phyloP scores from a whole-genome alignment of 495 filamentous ascomycete species.

The Peziza echinospora region DNA sequence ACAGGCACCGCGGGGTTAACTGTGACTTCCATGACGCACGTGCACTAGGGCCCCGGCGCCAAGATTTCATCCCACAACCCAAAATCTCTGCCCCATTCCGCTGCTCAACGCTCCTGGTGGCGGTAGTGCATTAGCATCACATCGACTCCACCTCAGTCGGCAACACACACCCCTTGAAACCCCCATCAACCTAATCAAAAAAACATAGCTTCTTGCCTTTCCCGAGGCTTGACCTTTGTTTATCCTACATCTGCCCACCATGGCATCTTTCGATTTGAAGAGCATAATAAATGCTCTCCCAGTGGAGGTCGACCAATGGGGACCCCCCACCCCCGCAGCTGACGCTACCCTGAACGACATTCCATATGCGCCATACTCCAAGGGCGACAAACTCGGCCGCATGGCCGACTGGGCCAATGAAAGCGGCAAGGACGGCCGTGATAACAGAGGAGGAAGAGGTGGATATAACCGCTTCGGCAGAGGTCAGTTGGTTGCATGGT shows the following conservation, averaged over 20 bases:
- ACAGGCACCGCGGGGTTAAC: no score
- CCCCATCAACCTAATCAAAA: no score
- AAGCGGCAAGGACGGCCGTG: constrained; percentile 50
- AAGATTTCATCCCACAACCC: not conserved
- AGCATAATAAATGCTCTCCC: constrained; percentile 33
- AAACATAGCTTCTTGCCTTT: no score
- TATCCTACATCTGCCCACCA: no score
- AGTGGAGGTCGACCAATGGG: constrained; percentile 53
- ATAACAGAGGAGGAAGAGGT: constrained; percentile 49
- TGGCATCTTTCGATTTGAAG: constrained; percentile 16
- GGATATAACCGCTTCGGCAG: constrained; percentile 82
- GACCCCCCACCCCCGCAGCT: constrained; percentile 44
- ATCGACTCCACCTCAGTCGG: not conserved
- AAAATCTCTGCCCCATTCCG: not conserved
- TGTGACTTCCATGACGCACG: no score
- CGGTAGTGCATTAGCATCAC: no score
- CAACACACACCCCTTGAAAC: no score
- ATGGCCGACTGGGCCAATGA: constrained; percentile 99
- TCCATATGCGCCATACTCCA: constrained; percentile 91
- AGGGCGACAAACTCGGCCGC: constrained; percentile 92
- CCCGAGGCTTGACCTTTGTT: no score
- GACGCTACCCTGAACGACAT: constrained; percentile 69
- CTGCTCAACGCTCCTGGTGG: no score
- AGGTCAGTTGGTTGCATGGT: constrained; percentile 32
- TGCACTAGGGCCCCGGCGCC: not conserved